Conservation (phyloP, 2,329 filamentous ascomycete genomes). For the Diaporthe caulivora region DNA sequence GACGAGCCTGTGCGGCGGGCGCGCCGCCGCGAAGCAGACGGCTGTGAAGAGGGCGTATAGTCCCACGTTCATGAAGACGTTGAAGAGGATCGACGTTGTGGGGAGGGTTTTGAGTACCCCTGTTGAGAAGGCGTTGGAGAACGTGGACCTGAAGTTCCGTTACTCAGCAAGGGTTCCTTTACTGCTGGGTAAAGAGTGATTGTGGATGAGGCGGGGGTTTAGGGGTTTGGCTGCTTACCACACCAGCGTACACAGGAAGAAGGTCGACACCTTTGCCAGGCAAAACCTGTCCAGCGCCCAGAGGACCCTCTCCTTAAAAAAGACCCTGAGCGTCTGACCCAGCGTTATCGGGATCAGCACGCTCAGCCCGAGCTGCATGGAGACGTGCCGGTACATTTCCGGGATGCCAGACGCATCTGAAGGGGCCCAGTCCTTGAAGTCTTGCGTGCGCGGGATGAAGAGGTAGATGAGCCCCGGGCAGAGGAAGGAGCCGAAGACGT, state of each 20-base stretch:
- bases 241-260: conserved; percentile 61
- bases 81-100: conserved; percentile 72
- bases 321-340: conserved; percentile 70
- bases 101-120: conserved; percentile 71
- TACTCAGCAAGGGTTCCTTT: neutral
- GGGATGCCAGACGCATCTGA: conserved; percentile 65
- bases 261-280: conserved; percentile 61
- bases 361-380: conserved; percentile 76
- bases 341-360: conserved; percentile 73
- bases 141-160: conserved; percentile 68
- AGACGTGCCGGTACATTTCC: conserved; percentile 74
- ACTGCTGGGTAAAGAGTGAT: neutral
- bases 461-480: conserved; percentile 74
- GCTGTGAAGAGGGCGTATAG: conserved; percentile 73
- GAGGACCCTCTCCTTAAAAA: conserved; percentile 63
- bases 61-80: conserved; percentile 75
- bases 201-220: conserved; percentile 46
- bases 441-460: conserved; percentile 65
- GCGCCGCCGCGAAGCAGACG: conserved; percentile 67
- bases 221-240: conserved; percentile 57
- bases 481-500: conserved; percentile 76
- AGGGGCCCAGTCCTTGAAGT: conserved; percentile 67
- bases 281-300: conserved; percentile 67
- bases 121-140: conserved; percentile 74
- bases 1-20: conserved; percentile 54